These are phyloP conservation scores for Quercus variabilis DNA, from an alignment of 306 rosid species.

Conservation along the genomic window DNA sequence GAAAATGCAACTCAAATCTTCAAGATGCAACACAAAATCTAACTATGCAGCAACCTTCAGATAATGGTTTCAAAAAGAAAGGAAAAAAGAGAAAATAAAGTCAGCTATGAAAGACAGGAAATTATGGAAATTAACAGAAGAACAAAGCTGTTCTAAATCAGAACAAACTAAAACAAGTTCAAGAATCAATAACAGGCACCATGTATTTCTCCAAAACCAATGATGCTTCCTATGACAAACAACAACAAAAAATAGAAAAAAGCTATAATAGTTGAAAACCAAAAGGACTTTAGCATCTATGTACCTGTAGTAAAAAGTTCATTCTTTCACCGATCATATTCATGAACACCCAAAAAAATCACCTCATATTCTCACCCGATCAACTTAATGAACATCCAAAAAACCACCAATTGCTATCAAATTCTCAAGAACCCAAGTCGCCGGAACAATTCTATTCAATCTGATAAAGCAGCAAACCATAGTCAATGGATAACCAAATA, in stretches of 20 bases:
- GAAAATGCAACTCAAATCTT: background rate
- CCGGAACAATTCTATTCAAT: background rate
- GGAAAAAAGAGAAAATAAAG: background rate
- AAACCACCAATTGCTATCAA: background rate
- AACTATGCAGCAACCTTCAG: background rate
- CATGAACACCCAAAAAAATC: background rate
- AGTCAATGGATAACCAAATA: background rate
- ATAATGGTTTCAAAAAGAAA: background rate
- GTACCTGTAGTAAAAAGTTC: conserved; percentile 3
- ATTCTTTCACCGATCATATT: background rate
- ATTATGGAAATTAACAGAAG: background rate
- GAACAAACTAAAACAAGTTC: background rate
- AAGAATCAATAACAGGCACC: background rate
- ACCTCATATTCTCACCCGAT: background rate
- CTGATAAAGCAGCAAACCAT: conserved; percentile 6
- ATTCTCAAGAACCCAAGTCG: conserved; percentile 11
- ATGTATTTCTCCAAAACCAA: background rate
- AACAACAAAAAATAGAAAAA: background rate
- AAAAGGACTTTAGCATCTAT: background rate
- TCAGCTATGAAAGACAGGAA: background rate
- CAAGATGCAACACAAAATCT: background rate
- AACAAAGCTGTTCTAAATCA: background rate
- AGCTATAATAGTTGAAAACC: background rate
- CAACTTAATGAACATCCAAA: background rate
- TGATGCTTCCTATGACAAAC: background rate